Conservation (phyloP, 148 eudicot species). For the Salicornia ramosissima region DNA sequence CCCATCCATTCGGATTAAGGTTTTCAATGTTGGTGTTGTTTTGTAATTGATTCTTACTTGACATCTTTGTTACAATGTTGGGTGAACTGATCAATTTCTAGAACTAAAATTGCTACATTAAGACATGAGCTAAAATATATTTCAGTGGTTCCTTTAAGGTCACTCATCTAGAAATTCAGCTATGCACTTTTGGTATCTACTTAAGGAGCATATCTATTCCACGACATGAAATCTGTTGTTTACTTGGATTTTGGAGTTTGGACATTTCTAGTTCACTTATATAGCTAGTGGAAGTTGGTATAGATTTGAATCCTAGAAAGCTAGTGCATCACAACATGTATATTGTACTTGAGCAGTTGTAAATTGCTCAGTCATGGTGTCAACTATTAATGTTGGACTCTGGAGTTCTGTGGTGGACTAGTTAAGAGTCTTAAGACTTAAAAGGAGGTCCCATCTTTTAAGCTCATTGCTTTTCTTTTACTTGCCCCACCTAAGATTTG, state of each 20-base stretch:
- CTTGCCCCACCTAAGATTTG: background rate
- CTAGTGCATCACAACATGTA: background rate
- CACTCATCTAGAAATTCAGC: background rate
- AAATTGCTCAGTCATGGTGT: background rate
- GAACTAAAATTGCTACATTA: background rate
- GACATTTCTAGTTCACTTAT: background rate
- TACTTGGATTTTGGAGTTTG: background rate
- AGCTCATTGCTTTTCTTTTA: background rate
- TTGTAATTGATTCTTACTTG: too few relatives aligned
- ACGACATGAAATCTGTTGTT: background rate
- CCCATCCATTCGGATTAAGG: too few relatives aligned
- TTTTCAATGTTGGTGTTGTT: background rate
- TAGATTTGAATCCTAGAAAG: background rate
- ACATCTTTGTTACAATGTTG: background rate
- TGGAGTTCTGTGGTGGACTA: background rate
- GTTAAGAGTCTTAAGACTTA: too few relatives aligned
- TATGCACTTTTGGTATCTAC: background rate
- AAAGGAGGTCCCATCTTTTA: too few relatives aligned
- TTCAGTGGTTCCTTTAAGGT: background rate
- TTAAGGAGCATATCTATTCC: background rate
- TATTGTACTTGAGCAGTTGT: background rate
- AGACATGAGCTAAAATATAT: background rate
- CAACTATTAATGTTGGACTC: background rate
- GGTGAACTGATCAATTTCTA: background rate
- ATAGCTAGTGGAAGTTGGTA: background rate